Percentiles rank a stretch among this genome's conserved stretches.
Conservation (phyloP, 768 basidiomycete species). For the Kwoniella europaea region DNA sequence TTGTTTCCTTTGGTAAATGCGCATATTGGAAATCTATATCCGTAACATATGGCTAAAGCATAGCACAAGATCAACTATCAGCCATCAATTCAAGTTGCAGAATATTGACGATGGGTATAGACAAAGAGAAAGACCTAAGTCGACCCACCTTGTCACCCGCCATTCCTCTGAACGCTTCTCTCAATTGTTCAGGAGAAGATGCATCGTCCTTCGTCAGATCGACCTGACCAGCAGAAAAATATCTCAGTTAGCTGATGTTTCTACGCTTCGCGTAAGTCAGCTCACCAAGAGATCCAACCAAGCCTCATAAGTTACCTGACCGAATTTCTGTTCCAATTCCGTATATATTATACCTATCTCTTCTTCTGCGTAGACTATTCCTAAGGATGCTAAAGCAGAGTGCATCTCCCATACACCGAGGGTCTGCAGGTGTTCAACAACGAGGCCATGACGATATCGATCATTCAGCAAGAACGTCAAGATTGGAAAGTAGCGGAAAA, state of each 20-base stretch:
- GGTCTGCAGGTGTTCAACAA: conserved; percentile 59
- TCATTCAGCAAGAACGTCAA: too few relatives aligned
- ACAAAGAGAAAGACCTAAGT: not conserved
- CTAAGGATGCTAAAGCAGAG: conserved; percentile 88
- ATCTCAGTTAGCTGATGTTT: not conserved
- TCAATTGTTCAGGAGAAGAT: conserved; percentile 86
- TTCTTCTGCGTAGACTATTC: conserved; percentile 90
- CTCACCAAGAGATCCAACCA: conserved; percentile 89
- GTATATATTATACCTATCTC: conserved; percentile 84
- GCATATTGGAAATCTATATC: conserved; percentile 89
- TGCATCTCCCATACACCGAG: conserved; percentile 82
- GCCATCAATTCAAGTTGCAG: not conserved
- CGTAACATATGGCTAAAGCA: conserved; percentile 78
- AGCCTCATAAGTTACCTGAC: conserved; percentile 88
- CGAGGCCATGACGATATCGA: not conserved
- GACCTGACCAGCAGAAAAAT: conserved; percentile 64
- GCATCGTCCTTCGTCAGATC: conserved; percentile 91
- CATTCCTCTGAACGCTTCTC: conserved; percentile 89
- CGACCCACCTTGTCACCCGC: conserved; percentile 80
- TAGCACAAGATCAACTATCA: not conserved
- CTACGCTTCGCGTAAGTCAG: not conserved
- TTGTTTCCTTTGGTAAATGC: conserved; percentile 72
- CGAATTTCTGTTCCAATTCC: conserved; percentile 77
- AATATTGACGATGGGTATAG: not conserved
- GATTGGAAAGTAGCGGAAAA: too few relatives aligned